phyloP scores from a whole-genome alignment of 345 rosid genomes.

The Ricinus communis region DNA sequence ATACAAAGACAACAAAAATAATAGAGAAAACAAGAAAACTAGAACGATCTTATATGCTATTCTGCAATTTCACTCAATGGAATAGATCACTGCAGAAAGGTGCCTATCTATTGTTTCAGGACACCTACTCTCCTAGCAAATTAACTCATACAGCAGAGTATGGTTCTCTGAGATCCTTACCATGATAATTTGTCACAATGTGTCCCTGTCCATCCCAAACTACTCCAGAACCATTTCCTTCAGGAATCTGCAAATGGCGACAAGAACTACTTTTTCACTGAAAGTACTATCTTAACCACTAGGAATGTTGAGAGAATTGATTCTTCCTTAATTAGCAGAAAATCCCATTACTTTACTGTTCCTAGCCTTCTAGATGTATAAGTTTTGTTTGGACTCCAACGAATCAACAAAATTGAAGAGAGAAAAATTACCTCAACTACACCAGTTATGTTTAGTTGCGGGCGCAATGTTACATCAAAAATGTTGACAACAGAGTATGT shows the following conservation, averaged over 20 bases:
- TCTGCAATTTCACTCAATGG: too few species aligned
- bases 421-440: constrained; percentile 68
- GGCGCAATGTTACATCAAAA: constrained; percentile 88
- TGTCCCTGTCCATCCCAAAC: constrained; percentile 91
- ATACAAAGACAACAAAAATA: too few species aligned
- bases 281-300: background rate
- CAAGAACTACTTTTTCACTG: background rate
- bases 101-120: too few species aligned
- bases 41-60: too few species aligned
- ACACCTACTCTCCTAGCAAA: too few species aligned
- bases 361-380: background rate
- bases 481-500: constrained; percentile 92
- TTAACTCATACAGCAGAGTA: background rate
- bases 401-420: background rate
- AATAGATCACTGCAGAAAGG: too few species aligned
- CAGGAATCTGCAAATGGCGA: constrained; percentile 65
- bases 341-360: background rate
- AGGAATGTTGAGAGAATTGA: background rate
- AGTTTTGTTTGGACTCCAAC: background rate
- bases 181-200: constrained; percentile 92
- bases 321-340: background rate
- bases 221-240: constrained; percentile 99
- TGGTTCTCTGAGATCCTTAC: constrained; percentile 27
- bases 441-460: constrained; percentile 86
- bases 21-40: too few species aligned